phyloP scores from a whole-genome alignment of 176 grass and related monocot genomes.

The Hordeum vulgare region DNA sequence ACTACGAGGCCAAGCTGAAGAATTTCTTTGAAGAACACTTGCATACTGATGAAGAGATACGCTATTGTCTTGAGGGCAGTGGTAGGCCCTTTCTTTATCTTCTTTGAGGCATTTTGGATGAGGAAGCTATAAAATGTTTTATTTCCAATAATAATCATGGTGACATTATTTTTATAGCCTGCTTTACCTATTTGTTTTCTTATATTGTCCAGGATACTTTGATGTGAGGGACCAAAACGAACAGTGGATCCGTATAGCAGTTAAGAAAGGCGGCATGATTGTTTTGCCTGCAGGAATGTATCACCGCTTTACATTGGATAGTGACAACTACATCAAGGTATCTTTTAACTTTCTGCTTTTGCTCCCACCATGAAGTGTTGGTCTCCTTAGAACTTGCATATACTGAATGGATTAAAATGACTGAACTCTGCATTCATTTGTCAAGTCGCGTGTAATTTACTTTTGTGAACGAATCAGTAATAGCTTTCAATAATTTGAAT shows the following conservation, averaged over 20 bases:
- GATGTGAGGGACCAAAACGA: conserved; percentile 79
- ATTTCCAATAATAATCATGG: background rate
- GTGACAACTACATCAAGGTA: conserved; percentile 93
- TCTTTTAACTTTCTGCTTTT: background rate
- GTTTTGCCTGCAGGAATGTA: conserved; percentile 97
- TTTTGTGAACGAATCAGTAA: background rate
- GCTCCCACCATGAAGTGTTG: background rate
- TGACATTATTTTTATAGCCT: background rate
- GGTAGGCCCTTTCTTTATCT: conserved; percentile 44
- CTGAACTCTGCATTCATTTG: background rate
- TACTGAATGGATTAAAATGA: conserved; percentile 4
- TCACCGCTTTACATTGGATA: conserved; percentile 86
- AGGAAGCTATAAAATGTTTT: background rate
- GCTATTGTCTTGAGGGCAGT: conserved; percentile 85
- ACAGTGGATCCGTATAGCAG: conserved; percentile 75
- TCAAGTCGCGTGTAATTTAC: background rate
- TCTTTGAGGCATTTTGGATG: background rate
- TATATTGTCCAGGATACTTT: conserved; percentile 64
- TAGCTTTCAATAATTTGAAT: background rate
- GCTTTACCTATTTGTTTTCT: background rate
- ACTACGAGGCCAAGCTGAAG: conserved; percentile 82
- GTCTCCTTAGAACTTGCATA: background rate
- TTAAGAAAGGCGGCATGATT: conserved; percentile 94
- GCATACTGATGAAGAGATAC: conserved; percentile 95
- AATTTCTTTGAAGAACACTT: conserved; percentile 90